Conservation (phyloP, 2,329 filamentous ascomycete species). For the Beauveria medogensis region DNA sequence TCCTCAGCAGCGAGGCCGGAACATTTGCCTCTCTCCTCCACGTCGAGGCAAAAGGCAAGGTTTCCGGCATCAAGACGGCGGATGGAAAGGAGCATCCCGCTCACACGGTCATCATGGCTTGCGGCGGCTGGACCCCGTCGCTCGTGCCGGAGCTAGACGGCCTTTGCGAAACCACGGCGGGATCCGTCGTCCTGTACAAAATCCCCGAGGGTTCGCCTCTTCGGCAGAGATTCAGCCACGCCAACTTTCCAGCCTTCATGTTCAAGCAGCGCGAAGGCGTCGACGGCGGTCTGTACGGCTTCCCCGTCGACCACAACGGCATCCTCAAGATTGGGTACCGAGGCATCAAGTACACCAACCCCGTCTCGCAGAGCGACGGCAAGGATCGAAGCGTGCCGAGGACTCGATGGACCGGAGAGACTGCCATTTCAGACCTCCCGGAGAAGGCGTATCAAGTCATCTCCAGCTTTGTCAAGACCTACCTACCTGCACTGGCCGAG, state of each 20-base stretch:
- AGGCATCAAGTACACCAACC: constrained; percentile 43
- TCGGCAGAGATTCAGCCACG: constrained; percentile 31
- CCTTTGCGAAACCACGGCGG: constrained; percentile 40
- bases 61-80: constrained; percentile 30
- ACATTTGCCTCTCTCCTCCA: constrained; percentile 21
- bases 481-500: constrained; percentile 33
- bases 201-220: constrained; percentile 30
- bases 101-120: constrained; percentile 29
- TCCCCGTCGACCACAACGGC: constrained; percentile 34
- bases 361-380: constrained; percentile 26
- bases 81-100: constrained; percentile 28
- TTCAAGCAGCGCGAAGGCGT: constrained; percentile 25
- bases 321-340: constrained; percentile 43
- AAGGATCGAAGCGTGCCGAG: constrained; percentile 30
- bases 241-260: constrained; percentile 33
- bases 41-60: constrained; percentile 12
- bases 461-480: constrained; percentile 27
- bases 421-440: constrained; percentile 18
- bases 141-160: constrained; percentile 31
- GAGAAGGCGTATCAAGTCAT: constrained; percentile 21
- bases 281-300: constrained; percentile 39
- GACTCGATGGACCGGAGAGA: constrained; percentile 27
- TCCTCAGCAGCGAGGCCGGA: constrained; percentile 28
- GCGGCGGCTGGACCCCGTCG: constrained; percentile 36
- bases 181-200: constrained; percentile 35